Evolutionary conservation across 176 grass and related monocot genomes (phyloP), one percentile per base, ranked within the genome.

Genomic region (Tillandsia leiboldiana): DNA sequence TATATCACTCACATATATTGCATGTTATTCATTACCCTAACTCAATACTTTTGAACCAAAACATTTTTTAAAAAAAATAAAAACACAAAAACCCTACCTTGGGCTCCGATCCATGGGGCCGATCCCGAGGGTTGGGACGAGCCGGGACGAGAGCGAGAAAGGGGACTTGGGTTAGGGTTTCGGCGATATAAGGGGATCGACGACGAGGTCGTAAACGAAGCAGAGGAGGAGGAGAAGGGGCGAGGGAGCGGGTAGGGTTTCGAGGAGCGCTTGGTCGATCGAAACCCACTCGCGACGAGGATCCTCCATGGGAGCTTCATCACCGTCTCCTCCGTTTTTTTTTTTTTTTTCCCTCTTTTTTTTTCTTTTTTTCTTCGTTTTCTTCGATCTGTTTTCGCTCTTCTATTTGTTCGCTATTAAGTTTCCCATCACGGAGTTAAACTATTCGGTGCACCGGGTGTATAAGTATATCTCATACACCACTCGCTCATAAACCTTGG

Each of bases 21-120:
- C 33, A 42, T 42, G 33, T 42, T 42, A 42, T 42, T 42, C 33
- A 42, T 42, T 42, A 3, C 5, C 33, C 33, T 8, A 42, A 6
- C 33, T 42, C 33, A 0, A 42, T 8, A 42, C 33, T 42, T 6
- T 42, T 42, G 3, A 42, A 42, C 33, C 33, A 5, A 7, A 42
- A 42, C 5, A 42, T 2, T 2, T 2, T 29, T 29, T 42, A 20
- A 15, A 9, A 59, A 9, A 56, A 14, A 3, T 26, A 11, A 52
- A 42, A 14, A 62, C 12, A n/a, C 50, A 12, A 9, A 72, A 59
- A 59, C 14, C 54, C 14, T 65, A 87, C 85, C 85, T 80, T 81
- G 64, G 69, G 80, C 17, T 42, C 65, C 52, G 10, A 83, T 70
- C 65, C 65, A 70, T 15, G 70, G 48, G 70, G 63, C 14, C 29